Evolutionary conservation across 345 rosid genomes (phyloP), one percentile per base, ranked within the genome.

Genomic region (Draba incana): DNA sequence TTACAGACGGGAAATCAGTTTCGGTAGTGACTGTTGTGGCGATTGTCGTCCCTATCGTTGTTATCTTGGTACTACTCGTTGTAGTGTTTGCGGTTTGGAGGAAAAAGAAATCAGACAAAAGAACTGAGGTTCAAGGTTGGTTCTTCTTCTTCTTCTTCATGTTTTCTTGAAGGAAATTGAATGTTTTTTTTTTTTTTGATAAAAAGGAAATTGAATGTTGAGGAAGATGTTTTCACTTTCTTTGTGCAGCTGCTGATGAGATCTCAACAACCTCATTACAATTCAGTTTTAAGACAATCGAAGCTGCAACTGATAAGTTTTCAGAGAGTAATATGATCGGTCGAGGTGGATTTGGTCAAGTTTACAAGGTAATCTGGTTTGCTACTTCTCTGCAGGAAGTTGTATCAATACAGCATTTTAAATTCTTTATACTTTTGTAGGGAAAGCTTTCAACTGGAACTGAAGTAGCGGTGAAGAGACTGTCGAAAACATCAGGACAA

Each of bases 281-380:
- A 33, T 60, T 60, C 12, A 20, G 12, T 50, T 60, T 60, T 1
- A 42, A 42, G 52, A 61, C 68, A 1, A 60, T 70, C 14, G 38
- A 70, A 51, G 53, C 8, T 50, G 68, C 74, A 42, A 70, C 61
- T 42, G 53, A 31, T 43, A 70, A 70, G 2, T 70, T 70, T 52
- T 42, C 54, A 0, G 69, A 53, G 0, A 14, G 56, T 37, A 71
- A 71, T 30, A 14, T 44, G 61, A 42, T 70, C 2, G 67, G 42
- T 0, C 20, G 8, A 61, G 75, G 75, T 61, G 68, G 67, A 61
- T 70, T 61, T 70, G 68, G 68, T 31, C 53, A 42, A 60, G 74
- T 70, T 30, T 70, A 60, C 53, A 60, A 2, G 67, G 68, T 70
- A 38, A 1, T 9, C 9, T 50, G 35, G 10, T 48, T 49, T 69